Conservation (phyloP, 1,284 basidiomycete species). For the Malassezia pachydermatis region DNA sequence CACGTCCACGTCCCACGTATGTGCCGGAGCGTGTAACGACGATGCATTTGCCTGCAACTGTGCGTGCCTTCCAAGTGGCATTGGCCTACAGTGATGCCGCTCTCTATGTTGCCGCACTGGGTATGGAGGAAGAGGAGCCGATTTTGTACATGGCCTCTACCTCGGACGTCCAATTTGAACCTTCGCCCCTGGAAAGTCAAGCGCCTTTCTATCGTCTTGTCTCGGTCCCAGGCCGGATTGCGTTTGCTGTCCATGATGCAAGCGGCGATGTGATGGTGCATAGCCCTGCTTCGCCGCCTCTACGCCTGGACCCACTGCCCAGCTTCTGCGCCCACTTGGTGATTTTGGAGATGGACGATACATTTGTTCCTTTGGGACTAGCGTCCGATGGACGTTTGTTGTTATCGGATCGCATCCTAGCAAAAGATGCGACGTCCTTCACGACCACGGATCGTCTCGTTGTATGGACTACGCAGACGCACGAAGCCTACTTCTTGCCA, state of each 20-base stretch:
- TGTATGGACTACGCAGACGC: conserved; percentile 74
- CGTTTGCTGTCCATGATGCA: conserved; percentile 18
- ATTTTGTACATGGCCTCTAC: background rate
- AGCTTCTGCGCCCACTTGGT: conserved; percentile 18
- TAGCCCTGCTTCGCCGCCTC: background rate
- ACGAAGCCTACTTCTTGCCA: conserved; percentile 64
- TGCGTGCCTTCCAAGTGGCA: conserved; percentile 1
- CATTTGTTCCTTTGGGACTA: conserved; percentile 54
- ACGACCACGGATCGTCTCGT: conserved; percentile 68
- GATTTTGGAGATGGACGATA: conserved; percentile 18
- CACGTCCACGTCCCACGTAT: background rate
- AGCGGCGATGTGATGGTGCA: conserved; percentile 18
- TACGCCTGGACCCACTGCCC: conserved; percentile 4
- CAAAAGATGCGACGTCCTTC: conserved; percentile 68
- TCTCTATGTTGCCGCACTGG: background rate
- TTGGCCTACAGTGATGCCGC: background rate
- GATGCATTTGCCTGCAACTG: background rate
- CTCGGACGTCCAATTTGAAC: background rate
- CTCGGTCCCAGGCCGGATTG: background rate
- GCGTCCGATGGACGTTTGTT: conserved; percentile 56
- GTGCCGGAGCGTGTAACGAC: conserved; percentile 2
- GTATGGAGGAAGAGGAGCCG: background rate
- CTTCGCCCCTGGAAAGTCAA: background rate
- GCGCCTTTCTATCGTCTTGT: background rate
- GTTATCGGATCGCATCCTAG: conserved; percentile 49